These are phyloP conservation scores for Bothriochloa decipiens DNA, from an alignment of 176 grass and related monocot species.

Conservation along the genomic window DNA sequence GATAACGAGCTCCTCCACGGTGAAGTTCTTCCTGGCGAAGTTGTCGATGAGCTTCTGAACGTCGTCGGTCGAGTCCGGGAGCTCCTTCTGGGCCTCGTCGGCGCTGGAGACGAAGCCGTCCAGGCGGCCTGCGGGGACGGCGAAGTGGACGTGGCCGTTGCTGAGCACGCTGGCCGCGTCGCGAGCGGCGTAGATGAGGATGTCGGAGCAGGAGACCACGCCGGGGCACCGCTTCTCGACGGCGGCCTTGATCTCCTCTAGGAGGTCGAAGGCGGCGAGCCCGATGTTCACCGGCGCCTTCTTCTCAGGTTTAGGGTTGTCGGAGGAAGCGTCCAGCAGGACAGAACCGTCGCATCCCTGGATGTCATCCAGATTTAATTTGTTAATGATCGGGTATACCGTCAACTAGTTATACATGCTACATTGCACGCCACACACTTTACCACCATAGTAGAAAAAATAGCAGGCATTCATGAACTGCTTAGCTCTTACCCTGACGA, in stretches of 20 bases:
- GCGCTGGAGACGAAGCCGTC: slow-evolving; percentile 57
- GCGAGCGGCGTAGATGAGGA: slow-evolving; percentile 59
- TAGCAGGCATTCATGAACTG: neutral
- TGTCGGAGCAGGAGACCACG: slow-evolving; percentile 69
- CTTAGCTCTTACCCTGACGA: slow-evolving; percentile 54
- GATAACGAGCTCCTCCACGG: slow-evolving; percentile 63
- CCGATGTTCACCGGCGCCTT: slow-evolving; percentile 49
- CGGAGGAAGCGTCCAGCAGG: slow-evolving; percentile 40
- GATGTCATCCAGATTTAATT: neutral
- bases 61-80: slow-evolving; percentile 49
- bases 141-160: slow-evolving; percentile 49
- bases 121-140: slow-evolving; percentile 58
- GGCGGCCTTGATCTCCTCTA: slow-evolving; percentile 59
- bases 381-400: too few species aligned
- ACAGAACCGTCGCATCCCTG: slow-evolving; percentile 73
- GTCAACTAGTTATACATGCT: too few species aligned
- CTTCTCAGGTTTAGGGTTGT: slow-evolving; percentile 59
- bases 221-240: slow-evolving; percentile 55
- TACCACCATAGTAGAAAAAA: too few species aligned
- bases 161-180: slow-evolving; percentile 56
- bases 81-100: slow-evolving; percentile 49
- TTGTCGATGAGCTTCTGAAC: slow-evolving; percentile 33
- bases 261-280: slow-evolving; percentile 58
- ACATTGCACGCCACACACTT: too few species aligned
- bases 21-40: slow-evolving; percentile 60